Evolutionary conservation across 2,329 filamentous ascomycete genomes (phyloP).

Genomic region (Penicillium crustosum): DNA sequence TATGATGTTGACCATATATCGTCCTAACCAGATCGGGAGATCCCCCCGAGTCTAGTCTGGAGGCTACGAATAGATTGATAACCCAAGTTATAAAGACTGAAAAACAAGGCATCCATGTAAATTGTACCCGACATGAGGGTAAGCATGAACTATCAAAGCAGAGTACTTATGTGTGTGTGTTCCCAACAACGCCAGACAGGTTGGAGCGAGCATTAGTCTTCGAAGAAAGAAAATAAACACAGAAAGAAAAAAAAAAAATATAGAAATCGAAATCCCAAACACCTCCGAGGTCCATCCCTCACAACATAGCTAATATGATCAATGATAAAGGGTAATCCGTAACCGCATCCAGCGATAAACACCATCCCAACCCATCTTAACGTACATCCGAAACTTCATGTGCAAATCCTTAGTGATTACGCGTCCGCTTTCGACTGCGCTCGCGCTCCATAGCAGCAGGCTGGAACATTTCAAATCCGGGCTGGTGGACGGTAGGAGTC

Average conservation of each 20-base stretch:
- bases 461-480: slow-evolving; percentile 29
- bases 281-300: background rate
- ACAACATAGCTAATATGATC: slow-evolving; percentile 8
- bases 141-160: background rate
- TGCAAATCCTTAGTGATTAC: slow-evolving; percentile 17
- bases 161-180: background rate
- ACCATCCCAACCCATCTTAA: slow-evolving; percentile 9
- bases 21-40: background rate
- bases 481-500: slow-evolving; percentile 34
- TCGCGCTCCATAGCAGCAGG: slow-evolving; percentile 23
- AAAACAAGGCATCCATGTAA: background rate
- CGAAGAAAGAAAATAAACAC: background rate
- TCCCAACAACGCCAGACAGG: background rate
- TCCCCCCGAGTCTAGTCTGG: background rate
- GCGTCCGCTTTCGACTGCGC: slow-evolving; percentile 26
- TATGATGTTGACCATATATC: background rate
- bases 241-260: background rate
- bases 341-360: slow-evolving; percentile 1
- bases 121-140: background rate
- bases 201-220: background rate
- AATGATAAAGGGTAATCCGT: slow-evolving; percentile 5
- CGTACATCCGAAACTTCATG: slow-evolving; percentile 10
- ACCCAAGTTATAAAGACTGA: background rate
- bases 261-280: background rate
- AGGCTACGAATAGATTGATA: background rate